Conservation (phyloP, 2,329 filamentous ascomycete species). For the Fusarium tjaetaba region DNA sequence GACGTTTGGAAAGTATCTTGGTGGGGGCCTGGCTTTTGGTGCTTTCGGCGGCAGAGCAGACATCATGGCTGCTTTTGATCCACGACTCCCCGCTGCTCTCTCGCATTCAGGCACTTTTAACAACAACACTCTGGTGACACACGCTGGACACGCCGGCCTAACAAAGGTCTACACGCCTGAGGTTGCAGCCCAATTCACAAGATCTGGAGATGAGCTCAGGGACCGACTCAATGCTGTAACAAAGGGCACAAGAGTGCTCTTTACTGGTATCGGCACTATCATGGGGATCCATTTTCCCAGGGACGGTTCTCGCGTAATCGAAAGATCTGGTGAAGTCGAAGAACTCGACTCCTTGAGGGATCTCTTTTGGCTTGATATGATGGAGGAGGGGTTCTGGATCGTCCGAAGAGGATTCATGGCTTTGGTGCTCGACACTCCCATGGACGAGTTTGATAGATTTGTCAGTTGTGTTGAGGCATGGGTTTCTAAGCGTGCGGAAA, state of each 20-base stretch:
- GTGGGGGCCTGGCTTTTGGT: slow-evolving; percentile 73
- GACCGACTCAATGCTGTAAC: slow-evolving; percentile 45
- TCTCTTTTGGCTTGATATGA: slow-evolving; percentile 59
- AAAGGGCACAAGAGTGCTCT: slow-evolving; percentile 50
- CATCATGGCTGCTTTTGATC: slow-evolving; percentile 69
- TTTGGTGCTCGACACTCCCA: slow-evolving; percentile 52
- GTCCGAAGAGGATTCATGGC: slow-evolving; percentile 54
- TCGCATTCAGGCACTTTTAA: slow-evolving; percentile 73
- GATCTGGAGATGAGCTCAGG: slow-evolving; percentile 45
- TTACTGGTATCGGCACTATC: slow-evolving; percentile 52
- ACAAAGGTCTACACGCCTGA: slow-evolving; percentile 49
- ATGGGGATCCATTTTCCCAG: slow-evolving; percentile 51
- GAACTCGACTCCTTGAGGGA: slow-evolving; percentile 50
- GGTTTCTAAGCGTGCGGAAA: slow-evolving; percentile 41
- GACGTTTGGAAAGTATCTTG: slow-evolving; percentile 73
- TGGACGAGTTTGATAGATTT: slow-evolving; percentile 54
- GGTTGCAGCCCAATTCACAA: slow-evolving; percentile 46
- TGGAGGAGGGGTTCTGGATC: slow-evolving; percentile 56
- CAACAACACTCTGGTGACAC: slow-evolving; percentile 71
- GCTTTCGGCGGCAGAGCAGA: slow-evolving; percentile 70
- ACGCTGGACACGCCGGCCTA: slow-evolving; percentile 58
- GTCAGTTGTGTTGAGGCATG: slow-evolving; percentile 50
- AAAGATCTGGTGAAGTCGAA: slow-evolving; percentile 43
- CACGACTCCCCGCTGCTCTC: slow-evolving; percentile 52
- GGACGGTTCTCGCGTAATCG: slow-evolving; percentile 42